Conservation (phyloP, 768 basidiomycete genomes). For the Tylopilus felleus region DNA sequence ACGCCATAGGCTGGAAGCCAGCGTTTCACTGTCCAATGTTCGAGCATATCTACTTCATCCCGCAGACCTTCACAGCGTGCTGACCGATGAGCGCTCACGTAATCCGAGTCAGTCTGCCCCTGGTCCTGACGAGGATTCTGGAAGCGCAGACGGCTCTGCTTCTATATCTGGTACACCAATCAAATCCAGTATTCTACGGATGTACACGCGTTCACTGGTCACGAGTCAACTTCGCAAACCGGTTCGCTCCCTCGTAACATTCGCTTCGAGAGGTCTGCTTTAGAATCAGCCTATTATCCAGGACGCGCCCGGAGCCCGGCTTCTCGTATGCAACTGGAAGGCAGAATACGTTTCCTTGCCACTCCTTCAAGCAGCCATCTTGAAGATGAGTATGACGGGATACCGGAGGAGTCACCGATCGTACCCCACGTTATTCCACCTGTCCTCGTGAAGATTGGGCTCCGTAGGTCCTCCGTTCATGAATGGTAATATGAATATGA, state of each 20-base stretch:
- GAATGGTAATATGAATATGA: background rate
- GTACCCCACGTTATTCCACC: slow-evolving; percentile 37
- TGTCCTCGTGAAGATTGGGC: slow-evolving; percentile 49
- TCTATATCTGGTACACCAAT: slow-evolving; percentile 28
- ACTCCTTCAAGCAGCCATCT: slow-evolving; percentile 12
- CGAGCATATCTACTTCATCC: slow-evolving; percentile 38
- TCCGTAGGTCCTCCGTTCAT: slow-evolving; percentile 46
- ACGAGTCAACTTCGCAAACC: slow-evolving; percentile 20
- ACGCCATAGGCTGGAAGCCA: slow-evolving; percentile 24
- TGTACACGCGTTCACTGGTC: slow-evolving; percentile 38
- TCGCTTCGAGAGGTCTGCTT: slow-evolving; percentile 33
- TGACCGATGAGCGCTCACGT: slow-evolving; percentile 35
- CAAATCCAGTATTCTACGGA: slow-evolving; percentile 38
- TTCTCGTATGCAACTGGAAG: slow-evolving; percentile 23
- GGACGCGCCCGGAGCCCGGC: slow-evolving; percentile 30
- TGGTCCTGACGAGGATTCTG: slow-evolving; percentile 23
- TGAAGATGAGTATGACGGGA: slow-evolving; percentile 29
- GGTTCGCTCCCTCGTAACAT: slow-evolving; percentile 29
- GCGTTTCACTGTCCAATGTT: slow-evolving; percentile 20
- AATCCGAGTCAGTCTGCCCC: slow-evolving; percentile 35
- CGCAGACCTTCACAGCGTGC: slow-evolving; percentile 46
- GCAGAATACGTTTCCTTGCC: slow-evolving; percentile 25
- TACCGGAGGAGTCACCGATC: slow-evolving; percentile 33
- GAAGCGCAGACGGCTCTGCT: slow-evolving; percentile 17
- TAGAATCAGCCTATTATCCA: slow-evolving; percentile 23